Percentiles rank a stretch among this genome's conserved stretches.
These are phyloP conservation scores for Strobilomyces confusus DNA, from an alignment of 768 basidiomycete genomes.

Conservation along the genomic window DNA sequence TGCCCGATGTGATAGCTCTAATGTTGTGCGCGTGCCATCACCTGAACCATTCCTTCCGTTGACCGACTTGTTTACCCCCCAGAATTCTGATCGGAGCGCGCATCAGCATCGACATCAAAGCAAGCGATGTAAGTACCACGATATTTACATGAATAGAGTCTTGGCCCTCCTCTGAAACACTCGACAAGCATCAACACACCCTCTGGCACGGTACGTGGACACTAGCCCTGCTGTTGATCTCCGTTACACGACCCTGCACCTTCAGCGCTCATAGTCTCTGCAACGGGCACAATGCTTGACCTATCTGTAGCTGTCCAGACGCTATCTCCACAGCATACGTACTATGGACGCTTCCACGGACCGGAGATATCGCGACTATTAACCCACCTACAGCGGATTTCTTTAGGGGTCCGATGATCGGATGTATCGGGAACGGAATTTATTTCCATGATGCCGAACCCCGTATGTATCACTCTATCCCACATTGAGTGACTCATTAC, in stretches of 20 bases:
- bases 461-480: conserved; percentile 19
- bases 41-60: background rate
- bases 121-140: background rate
- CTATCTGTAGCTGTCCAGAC: conserved; percentile 6
- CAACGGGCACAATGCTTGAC: conserved; percentile 2
- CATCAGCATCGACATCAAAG: background rate
- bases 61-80: background rate
- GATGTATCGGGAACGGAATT: conserved; percentile 6
- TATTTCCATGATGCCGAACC: conserved; percentile 12
- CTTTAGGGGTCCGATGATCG: conserved; percentile 19
- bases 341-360: conserved; percentile 7
- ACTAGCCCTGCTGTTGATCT: conserved; percentile 10
- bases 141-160: conserved; percentile 2
- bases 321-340: conserved; percentile 21
- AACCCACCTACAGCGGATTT: conserved; percentile 11
- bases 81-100: background rate
- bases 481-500: conserved; percentile 17
- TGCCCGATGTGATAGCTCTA: conserved; percentile 22
- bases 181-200: background rate
- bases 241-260: conserved; percentile 10
- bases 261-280: conserved; percentile 7
- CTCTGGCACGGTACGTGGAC: background rate
- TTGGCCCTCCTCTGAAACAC: conserved; percentile 2
- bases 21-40: background rate
- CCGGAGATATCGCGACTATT: conserved; percentile 9